A percentile compares a stretch with the other conserved stretches of the same genome.
phyloP scores from a whole-genome alignment of 805 yeast genomes.

The Yarrowia alimentaria region DNA sequence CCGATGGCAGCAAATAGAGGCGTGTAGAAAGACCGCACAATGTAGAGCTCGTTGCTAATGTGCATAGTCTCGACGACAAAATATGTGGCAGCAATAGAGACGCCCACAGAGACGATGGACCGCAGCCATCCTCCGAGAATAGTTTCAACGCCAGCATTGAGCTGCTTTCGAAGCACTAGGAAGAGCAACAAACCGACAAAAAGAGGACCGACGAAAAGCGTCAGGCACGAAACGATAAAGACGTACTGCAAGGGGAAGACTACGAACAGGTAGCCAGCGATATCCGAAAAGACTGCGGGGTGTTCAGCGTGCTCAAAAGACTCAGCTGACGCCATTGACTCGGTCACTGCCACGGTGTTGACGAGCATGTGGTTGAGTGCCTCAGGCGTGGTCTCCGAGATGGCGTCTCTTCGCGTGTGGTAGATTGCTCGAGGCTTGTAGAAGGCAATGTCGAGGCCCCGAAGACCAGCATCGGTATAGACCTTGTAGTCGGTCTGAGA shows the following conservation, averaged over 20 bases:
- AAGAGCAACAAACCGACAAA: conserved; percentile 49
- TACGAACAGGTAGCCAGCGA: conserved; percentile 58
- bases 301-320: conserved; percentile 35
- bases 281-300: conserved; percentile 62
- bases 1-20: conserved; percentile 52
- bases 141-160: conserved; percentile 8
- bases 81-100: conserved; percentile 34
- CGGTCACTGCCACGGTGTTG: conserved; percentile 60
- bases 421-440: conserved; percentile 79
- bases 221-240: conserved; percentile 51
- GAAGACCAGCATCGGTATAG: conserved; percentile 60
- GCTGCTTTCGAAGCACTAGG: conserved; percentile 42
- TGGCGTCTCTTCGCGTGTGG: conserved; percentile 74
- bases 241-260: conserved; percentile 52
- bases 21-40: conserved; percentile 51
- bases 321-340: conserved; percentile 45
- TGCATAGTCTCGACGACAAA: conserved; percentile 45
- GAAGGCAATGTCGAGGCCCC: conserved; percentile 90
- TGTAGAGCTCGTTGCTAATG: conserved; percentile 48
- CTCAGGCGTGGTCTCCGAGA: conserved; percentile 58
- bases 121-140: conserved; percentile 21
- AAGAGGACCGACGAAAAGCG: conserved; percentile 57
- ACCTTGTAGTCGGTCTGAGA: conserved; percentile 86
- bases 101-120: conserved; percentile 6
- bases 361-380: conserved; percentile 85